These are phyloP conservation scores for Entophlyctis helioformis DNA, from an alignment of 192 early-diverging fungal species.

Conservation along the genomic window DNA sequence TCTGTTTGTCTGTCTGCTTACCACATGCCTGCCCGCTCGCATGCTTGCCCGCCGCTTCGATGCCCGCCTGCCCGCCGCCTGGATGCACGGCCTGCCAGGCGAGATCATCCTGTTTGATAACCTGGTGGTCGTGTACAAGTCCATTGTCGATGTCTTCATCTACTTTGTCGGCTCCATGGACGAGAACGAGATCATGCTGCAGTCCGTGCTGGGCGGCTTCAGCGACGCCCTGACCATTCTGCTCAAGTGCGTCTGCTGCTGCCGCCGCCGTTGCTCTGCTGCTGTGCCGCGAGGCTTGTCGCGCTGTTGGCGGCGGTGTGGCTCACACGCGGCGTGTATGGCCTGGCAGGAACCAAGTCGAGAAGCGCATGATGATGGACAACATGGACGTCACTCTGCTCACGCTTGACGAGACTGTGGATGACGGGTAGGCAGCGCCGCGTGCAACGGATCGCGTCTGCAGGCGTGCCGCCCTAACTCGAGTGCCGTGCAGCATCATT, in stretches of 20 bases:
- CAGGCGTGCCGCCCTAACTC: background rate
- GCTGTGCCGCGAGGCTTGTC: too few species aligned
- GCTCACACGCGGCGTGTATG: too few species aligned
- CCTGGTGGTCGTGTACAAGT: conserved; percentile 79
- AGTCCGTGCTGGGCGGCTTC: conserved; percentile 62
- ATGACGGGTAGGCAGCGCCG: conserved; percentile 60
- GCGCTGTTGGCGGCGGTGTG: too few species aligned
- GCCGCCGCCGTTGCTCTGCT: too few species aligned
- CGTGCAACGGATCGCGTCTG: background rate
- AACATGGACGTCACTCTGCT: conserved; percentile 85
- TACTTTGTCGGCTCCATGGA: conserved; percentile 83
- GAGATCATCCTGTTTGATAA: conserved; percentile 93
- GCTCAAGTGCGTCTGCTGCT: conserved; percentile 52
- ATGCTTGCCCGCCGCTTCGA: background rate
- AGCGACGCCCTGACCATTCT: conserved; percentile 76
- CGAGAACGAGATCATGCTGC: conserved; percentile 89
- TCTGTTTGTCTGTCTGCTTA: too few species aligned
- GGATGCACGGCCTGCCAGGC: conserved; percentile 22
- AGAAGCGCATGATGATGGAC: conserved; percentile 81
- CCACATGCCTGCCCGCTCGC: too few species aligned
- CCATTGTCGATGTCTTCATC: conserved; percentile 77
- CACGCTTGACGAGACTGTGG: conserved; percentile 86
- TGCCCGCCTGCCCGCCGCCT: background rate
- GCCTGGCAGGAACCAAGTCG: conserved; percentile 5
- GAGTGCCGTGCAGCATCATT: conserved; percentile 15